Evolutionary conservation across 1,139 yeast genomes (phyloP).

Genomic region (Pichia inconspicua): DNA sequence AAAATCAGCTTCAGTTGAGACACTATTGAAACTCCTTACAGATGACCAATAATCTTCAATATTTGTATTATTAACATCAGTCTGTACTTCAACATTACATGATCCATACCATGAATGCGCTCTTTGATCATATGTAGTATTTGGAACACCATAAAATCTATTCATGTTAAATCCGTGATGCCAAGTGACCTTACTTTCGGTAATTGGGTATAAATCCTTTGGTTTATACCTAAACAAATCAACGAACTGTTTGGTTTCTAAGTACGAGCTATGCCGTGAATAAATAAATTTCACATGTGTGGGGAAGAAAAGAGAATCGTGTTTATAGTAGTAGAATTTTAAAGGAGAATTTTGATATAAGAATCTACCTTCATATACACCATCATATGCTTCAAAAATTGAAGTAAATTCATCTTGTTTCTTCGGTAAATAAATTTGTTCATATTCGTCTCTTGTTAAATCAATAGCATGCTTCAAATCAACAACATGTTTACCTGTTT

Average conservation of each 20-base stretch:
- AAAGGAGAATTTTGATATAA: not conserved
- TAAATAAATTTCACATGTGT: slow-evolving; percentile 10
- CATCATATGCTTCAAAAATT: not conserved
- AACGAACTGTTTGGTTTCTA: slow-evolving; percentile 13
- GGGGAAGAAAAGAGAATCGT: slow-evolving; percentile 7
- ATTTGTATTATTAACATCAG: not conserved
- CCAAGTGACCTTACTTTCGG: slow-evolving; percentile 13
- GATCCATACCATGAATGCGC: slow-evolving; percentile 1
- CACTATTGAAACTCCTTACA: slow-evolving; percentile 2
- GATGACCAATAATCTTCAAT: slow-evolving; percentile 3
- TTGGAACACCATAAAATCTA: slow-evolving; percentile 8
- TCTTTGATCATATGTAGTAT: slow-evolving; percentile 9
- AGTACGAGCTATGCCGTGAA: slow-evolving; percentile 17
- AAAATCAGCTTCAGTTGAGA: slow-evolving; percentile 4
- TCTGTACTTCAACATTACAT: not conserved
- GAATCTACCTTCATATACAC: not conserved
- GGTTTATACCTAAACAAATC: slow-evolving; percentile 10
- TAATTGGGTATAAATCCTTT: slow-evolving; percentile 16
- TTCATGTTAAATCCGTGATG: slow-evolving; percentile 13
- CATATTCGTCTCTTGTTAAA: slow-evolving; percentile 9
- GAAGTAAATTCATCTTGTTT: not conserved
- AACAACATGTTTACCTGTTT: not conserved
- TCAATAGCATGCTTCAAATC: slow-evolving; percentile 12
- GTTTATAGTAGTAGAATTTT: slow-evolving; percentile 1
- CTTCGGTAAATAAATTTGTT: slow-evolving; percentile 1